Base-by-base conservation (phyloP, 192 early-diverging fungal genomes). In the Entomortierella parvispora region DNA sequence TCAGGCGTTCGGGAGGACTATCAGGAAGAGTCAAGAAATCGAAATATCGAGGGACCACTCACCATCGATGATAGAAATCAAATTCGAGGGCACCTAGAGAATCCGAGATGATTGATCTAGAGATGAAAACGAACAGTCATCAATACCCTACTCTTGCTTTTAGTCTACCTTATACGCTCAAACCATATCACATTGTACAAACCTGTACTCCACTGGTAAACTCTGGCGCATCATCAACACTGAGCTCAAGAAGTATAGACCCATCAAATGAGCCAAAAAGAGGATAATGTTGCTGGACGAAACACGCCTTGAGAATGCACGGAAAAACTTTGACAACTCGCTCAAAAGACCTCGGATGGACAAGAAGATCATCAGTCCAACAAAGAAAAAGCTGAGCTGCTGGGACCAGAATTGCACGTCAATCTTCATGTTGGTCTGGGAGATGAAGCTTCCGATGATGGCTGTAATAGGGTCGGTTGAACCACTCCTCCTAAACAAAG, bases 211-310 rank as follows among this genome's bases (percentile, higher is more conserved):
- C 15, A 85, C 80, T 17, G 96, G 95, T 65, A 98, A 51, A 50
- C 86, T 95, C 80, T 93, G 89, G 57, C 95, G 89, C 90, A 99
- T 92, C 91, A 97, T 94, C 31, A 99, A 79, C 10, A 99, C 90
- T 1, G 93, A 90, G n/a, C 90, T 91, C 22, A 96, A 79, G 78
- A 96, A 94, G 79, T 99, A 99, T 70, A 95, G 92, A 48, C 93
- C 93, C 91, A 97, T 93, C 34, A 97, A 87, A 63, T 95, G 92
- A 3, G 96, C 90, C 55, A 96, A 80, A 51, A 94, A 87, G 26
- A 96, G 69, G 0, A 96, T 88, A 14, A 94, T 83, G 60, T 89
- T 90, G 56, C 90, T 91, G 18, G 90, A 89, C 4, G 91, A 92
- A 15, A 96, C 69, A 23, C 90, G 86, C 17, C 84, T 82, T 17